These are phyloP conservation scores for Martiniozyma abietophila DNA, from an alignment of 805 yeast species.

Conservation along the genomic window DNA sequence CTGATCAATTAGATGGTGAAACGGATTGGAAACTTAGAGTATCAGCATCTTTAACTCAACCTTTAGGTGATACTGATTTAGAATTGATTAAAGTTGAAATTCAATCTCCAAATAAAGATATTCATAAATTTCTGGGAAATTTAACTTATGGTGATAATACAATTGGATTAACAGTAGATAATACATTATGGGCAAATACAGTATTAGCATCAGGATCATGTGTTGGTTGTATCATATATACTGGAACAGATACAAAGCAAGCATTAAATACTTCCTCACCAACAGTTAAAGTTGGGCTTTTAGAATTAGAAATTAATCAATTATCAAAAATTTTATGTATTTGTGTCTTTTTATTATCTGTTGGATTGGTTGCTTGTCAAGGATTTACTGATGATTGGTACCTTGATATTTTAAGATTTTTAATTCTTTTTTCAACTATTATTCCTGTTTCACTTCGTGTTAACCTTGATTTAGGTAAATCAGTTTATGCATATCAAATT, in stretches of 20 bases:
- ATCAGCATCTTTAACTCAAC: slow-evolving; percentile 68
- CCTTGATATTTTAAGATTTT: slow-evolving; percentile 79
- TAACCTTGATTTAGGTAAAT: slow-evolving; percentile 88
- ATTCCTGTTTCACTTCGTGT: slow-evolving; percentile 95
- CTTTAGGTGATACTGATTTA: slow-evolving; percentile 37
- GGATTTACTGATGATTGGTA: slow-evolving; percentile 77
- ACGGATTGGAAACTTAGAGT: slow-evolving; percentile 96
- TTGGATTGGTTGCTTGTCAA: slow-evolving; percentile 68
- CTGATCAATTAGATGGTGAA: slow-evolving; percentile 98
- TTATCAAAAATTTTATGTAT: slow-evolving; percentile 82
- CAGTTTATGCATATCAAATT: slow-evolving; percentile 92
- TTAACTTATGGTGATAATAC: slow-evolving; percentile 49
- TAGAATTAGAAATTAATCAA: slow-evolving; percentile 84
- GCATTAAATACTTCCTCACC: slow-evolving; percentile 85
- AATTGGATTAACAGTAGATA: slow-evolving; percentile 70
- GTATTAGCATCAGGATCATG: slow-evolving; percentile 93
- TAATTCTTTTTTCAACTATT: slow-evolving; percentile 87
- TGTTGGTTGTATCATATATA: slow-evolving; percentile 78
- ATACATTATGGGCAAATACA: slow-evolving; percentile 97
- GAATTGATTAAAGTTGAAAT: slow-evolving; percentile 52
- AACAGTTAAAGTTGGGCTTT: slow-evolving; percentile 79
- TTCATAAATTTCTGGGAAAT: slow-evolving; percentile 74
- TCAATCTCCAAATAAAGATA: slow-evolving; percentile 75
- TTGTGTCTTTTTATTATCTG: slow-evolving; percentile 71
- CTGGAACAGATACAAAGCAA: slow-evolving; percentile 91